These are phyloP conservation scores for Aspergillus fischeri DNA, from an alignment of 2,329 filamentous ascomycete genomes.

Conservation along the genomic window DNA sequence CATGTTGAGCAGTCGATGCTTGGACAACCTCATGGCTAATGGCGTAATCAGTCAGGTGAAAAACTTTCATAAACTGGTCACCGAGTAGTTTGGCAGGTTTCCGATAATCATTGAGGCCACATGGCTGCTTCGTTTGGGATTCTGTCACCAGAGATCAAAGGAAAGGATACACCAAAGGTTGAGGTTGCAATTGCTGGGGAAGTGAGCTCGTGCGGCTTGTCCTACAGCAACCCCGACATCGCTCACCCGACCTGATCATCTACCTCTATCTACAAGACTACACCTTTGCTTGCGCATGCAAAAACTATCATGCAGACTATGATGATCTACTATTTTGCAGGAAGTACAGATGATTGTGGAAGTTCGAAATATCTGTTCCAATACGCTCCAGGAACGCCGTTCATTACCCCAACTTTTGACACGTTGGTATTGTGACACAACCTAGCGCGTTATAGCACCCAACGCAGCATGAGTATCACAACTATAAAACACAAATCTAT, in stretches of 20 bases:
- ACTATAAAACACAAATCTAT: background rate
- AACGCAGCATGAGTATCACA: background rate
- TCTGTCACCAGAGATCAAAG: background rate
- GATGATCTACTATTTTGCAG: background rate
- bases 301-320: background rate
- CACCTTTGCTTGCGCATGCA: constrained; percentile 2
- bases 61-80: background rate
- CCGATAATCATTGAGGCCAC: background rate
- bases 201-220: background rate
- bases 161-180: background rate
- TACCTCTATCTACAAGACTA: background rate
- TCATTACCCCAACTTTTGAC: background rate
- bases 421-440: background rate
- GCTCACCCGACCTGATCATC: constrained; percentile 17
- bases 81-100: background rate
- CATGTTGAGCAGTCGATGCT: background rate
- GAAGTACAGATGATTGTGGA: background rate
- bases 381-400: background rate
- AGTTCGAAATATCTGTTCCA: background rate
- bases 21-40: background rate
- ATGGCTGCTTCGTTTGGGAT: background rate
- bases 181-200: background rate
- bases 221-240: background rate
- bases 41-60: background rate
- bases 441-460: background rate